Evolutionary conservation across 2,329 filamentous ascomycete genomes (phyloP).

Genomic region (Trichoderma brevicompactum): DNA sequence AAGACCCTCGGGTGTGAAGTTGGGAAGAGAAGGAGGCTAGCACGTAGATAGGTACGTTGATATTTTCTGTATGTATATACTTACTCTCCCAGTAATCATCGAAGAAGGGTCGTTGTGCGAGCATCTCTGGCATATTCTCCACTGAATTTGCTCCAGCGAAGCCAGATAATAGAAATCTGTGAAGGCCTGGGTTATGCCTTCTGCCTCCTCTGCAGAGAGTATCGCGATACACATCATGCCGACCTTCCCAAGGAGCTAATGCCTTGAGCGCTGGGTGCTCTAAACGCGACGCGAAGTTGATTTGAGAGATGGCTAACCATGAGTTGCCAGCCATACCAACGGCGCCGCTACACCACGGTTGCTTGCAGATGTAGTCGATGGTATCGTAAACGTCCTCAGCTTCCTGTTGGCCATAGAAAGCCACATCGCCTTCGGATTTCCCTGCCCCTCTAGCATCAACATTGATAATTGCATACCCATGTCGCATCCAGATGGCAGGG

Average conservation of each 20-base stretch:
- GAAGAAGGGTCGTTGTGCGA: background rate
- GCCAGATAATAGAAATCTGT: too few species aligned
- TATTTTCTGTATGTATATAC: slow-evolving; percentile 5
- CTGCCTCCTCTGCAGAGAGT: too few species aligned
- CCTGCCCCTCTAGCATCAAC: slow-evolving; percentile 38
- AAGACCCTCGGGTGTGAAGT: too few species aligned
- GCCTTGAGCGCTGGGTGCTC: too few species aligned
- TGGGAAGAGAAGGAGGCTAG: too few species aligned
- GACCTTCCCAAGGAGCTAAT: too few species aligned
- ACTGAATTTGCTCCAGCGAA: background rate
- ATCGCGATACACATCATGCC: too few species aligned
- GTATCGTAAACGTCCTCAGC: slow-evolving; percentile 36
- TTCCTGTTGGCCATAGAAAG: slow-evolving; percentile 35
- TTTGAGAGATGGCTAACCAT: background rate
- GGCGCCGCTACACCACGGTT: slow-evolving; percentile 37
- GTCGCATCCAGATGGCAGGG: slow-evolving; percentile 38
- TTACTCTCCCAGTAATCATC: slow-evolving; percentile 9
- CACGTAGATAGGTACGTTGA: background rate
- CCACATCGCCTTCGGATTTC: slow-evolving; percentile 37
- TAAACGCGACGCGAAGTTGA: too few species aligned
- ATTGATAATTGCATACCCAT: slow-evolving; percentile 40
- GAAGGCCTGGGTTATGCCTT: too few species aligned
- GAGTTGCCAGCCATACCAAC: slow-evolving; percentile 39
- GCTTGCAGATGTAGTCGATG: slow-evolving; percentile 34
- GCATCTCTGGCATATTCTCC: slow-evolving; percentile 12